Evolutionary conservation across 1,284 basidiomycete genomes (phyloP).

Genomic region (Ganoderma meredithae): DNA sequence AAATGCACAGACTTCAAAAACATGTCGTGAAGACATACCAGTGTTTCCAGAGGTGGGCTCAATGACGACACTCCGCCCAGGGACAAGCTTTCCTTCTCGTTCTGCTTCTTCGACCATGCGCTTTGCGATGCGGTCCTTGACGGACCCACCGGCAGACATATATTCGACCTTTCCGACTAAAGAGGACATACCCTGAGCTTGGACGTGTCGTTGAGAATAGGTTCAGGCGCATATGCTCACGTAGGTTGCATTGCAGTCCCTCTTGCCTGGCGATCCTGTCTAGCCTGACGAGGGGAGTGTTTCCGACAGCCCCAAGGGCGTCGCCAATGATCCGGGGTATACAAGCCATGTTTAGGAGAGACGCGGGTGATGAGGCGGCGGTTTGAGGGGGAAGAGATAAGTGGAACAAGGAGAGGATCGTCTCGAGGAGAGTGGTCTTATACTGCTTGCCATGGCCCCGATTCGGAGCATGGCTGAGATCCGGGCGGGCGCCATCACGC

Average conservation of each 20-base stretch:
- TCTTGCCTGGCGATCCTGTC: constrained; percentile 81
- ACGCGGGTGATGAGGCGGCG: background rate
- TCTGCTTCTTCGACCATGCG: constrained; percentile 97
- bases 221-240: constrained; percentile 55
- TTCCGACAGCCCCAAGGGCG: constrained; percentile 86
- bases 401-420: background rate
- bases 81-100: constrained; percentile 83
- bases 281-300: constrained; percentile 90
- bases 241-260: constrained; percentile 88
- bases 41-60: constrained; percentile 96
- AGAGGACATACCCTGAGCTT: background rate
- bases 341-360: constrained; percentile 37
- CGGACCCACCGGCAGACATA: constrained; percentile 90
- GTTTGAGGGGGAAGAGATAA: background rate
- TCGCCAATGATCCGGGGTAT: constrained; percentile 66
- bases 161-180: constrained; percentile 92
- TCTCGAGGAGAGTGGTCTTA: constrained; percentile 6
- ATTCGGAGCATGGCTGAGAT: constrained; percentile 23
- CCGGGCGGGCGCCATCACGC: constrained; percentile 22
- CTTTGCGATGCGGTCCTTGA: constrained; percentile 97
- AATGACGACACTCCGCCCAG: constrained; percentile 91
- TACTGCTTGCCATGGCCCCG: constrained; percentile 1
- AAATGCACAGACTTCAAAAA: background rate
- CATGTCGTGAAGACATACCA: constrained; percentile 56
- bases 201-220: background rate